A percentile compares a stretch with the other conserved stretches of the same genome.
Evolutionary conservation across 106 monocot species (phyloP).

Genomic region (Allium sativum): DNA sequence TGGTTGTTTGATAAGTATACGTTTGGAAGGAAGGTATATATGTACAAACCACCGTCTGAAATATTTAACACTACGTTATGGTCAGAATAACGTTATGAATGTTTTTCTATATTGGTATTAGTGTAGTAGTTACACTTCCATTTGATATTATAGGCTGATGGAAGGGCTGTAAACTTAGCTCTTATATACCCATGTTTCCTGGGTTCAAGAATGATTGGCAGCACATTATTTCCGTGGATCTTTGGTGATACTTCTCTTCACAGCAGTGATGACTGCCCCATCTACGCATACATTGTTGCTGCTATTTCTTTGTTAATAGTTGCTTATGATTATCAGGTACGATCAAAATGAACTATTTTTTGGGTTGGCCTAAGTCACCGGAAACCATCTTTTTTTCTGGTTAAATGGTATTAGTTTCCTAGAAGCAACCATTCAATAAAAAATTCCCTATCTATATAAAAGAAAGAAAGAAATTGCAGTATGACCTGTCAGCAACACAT

Average conservation of each 20-base stretch:
- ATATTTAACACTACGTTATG: no score
- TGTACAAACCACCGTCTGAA: no score
- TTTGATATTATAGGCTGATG: constrained; percentile 63
- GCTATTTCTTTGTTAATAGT: constrained; percentile 42
- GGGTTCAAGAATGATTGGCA: constrained; percentile 90
- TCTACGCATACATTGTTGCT: constrained; percentile 41
- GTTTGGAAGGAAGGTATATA: no score
- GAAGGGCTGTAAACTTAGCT: constrained; percentile 65
- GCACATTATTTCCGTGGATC: constrained; percentile 71
- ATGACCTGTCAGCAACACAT: neutral
- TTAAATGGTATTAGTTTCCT: no score
- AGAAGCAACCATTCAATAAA: neutral
- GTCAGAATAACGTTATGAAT: no score
- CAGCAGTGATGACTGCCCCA: constrained; percentile 47
- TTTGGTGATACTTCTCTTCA: constrained; percentile 19
- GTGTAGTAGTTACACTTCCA: neutral
- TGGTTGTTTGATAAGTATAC: no score
- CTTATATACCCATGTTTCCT: constrained; percentile 80
- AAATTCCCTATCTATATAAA: neutral
- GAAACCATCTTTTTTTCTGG: neutral
- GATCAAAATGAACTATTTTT: neutral
- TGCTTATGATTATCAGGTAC: constrained; percentile 97
- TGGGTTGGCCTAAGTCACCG: no score
- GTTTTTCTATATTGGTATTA: no score
- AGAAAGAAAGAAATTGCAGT: neutral